Conservation (phyloP, 257 asterid species). For the Coffea canephora region DNA sequence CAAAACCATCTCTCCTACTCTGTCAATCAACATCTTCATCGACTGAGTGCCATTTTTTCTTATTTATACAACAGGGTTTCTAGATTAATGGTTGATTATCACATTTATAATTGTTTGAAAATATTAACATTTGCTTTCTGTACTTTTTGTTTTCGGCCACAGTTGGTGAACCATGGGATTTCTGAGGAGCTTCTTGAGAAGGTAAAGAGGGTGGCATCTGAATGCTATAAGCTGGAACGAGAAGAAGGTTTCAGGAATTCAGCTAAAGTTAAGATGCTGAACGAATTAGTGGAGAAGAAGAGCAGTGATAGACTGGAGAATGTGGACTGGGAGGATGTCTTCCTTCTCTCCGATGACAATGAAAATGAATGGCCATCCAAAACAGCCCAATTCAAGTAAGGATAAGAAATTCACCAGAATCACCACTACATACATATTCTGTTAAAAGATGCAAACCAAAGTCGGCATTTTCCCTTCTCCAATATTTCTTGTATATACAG, state of each 20-base stretch:
- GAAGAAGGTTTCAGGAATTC: slow-evolving; percentile 58
- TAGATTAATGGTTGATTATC: not conserved
- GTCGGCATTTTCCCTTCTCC: not conserved
- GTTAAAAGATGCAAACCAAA: not conserved
- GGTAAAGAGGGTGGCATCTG: slow-evolving; percentile 69
- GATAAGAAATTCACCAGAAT: not conserved
- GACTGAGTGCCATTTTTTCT: not conserved
- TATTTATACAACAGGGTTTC: not conserved
- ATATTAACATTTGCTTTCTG: not conserved
- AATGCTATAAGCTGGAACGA: slow-evolving; percentile 57
- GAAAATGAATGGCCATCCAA: slow-evolving; percentile 65
- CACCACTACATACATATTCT: not conserved
- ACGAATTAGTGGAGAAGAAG: slow-evolving; percentile 46
- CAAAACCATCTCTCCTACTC: not conserved
- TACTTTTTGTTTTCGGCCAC: not conserved
- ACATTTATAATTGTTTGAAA: not conserved
- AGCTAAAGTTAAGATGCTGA: slow-evolving; percentile 40
- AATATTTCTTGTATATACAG: not conserved
- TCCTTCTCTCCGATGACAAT: slow-evolving; percentile 67
- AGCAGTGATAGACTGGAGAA: slow-evolving; percentile 41
- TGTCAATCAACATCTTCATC: not conserved
- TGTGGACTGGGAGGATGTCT: slow-evolving; percentile 87
- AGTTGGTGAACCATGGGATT: slow-evolving; percentile 82
- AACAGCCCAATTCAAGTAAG: slow-evolving; percentile 58
- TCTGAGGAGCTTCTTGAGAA: slow-evolving; percentile 62